These are phyloP conservation scores for Tubosaeta sp. DNA, from an alignment of 768 basidiomycete genomes.

Conservation along the genomic window DNA sequence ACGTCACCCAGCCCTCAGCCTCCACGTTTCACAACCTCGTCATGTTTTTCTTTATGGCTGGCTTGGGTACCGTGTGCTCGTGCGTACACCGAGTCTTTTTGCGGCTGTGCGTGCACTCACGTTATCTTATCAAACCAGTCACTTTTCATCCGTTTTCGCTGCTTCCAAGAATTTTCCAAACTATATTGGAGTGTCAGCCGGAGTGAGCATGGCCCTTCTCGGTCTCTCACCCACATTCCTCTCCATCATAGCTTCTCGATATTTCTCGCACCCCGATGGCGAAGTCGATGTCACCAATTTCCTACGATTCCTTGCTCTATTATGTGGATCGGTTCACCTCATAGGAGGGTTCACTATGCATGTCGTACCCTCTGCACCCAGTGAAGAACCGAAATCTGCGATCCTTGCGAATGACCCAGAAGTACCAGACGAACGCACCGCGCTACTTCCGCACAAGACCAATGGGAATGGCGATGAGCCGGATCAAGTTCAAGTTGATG, in stretches of 20 bases:
- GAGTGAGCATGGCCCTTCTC: conserved; percentile 65
- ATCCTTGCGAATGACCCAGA: conserved; percentile 12
- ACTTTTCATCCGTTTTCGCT: conserved; percentile 72
- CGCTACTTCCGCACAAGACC: conserved; percentile 27
- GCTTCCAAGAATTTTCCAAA: conserved; percentile 68
- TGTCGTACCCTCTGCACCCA: conserved; percentile 7
- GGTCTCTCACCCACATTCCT: conserved; percentile 80
- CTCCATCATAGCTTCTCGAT: conserved; percentile 56
- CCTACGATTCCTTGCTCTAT: conserved; percentile 52
- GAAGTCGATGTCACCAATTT: conserved; percentile 48
- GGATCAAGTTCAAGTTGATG: conserved; percentile 15
- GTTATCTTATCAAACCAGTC: conserved; percentile 31
- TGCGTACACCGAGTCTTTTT: conserved; percentile 35
- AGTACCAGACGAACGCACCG: conserved; percentile 25
- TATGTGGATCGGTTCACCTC: conserved; percentile 51
- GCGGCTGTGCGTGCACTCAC: conserved; percentile 2
- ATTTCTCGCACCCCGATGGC: conserved; percentile 48
- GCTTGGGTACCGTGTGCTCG: conserved; percentile 71
- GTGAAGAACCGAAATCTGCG: conserved; percentile 1
- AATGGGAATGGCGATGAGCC: conserved; percentile 9
- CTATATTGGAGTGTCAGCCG: conserved; percentile 63
- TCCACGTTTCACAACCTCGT: conserved; percentile 51
- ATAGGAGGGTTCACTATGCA: conserved; percentile 48
- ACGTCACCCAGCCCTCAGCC: conserved; percentile 33
- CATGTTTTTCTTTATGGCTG: conserved; percentile 57